phyloP scores from a whole-genome alignment of 202 grass and related monocot genomes.

The Zoysia matrella region DNA sequence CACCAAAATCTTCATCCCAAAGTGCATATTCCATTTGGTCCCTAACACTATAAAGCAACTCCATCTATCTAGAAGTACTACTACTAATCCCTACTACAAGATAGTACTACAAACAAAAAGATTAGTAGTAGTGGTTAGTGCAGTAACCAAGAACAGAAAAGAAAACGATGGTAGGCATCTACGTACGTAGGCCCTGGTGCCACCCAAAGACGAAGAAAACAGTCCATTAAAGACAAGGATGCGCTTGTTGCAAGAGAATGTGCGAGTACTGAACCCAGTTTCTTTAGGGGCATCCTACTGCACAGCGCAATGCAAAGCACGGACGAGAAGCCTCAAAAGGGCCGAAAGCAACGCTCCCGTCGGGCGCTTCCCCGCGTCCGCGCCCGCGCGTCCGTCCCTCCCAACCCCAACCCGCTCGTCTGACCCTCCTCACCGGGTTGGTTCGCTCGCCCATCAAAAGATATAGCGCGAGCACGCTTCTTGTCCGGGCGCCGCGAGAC shows the following conservation, averaged over 20 bases:
- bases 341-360: constrained; percentile 63
- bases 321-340: constrained; percentile 77
- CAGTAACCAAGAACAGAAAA: constrained; percentile 15
- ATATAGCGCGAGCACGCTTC: constrained; percentile 23
- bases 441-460: constrained; percentile 51
- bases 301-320: background rate
- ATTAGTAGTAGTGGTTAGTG: background rate
- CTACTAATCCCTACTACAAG: background rate
- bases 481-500: constrained; percentile 67
- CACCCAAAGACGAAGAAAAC: constrained; percentile 25
- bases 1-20: background rate
- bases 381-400: background rate
- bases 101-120: background rate
- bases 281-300: constrained; percentile 42
- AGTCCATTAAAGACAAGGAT: constrained; percentile 59
- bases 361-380: constrained; percentile 70
- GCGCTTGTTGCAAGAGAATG: constrained; percentile 67
- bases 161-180: constrained; percentile 28
- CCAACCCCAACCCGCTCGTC: background rate
- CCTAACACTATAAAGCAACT: background rate
- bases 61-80: background rate
- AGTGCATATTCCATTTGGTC: constrained; percentile 11
- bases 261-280: background rate
- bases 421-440: background rate
- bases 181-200: background rate